phyloP scores from a whole-genome alignment of 2,329 filamentous ascomycete genomes.

The Aspergillus melleus region DNA sequence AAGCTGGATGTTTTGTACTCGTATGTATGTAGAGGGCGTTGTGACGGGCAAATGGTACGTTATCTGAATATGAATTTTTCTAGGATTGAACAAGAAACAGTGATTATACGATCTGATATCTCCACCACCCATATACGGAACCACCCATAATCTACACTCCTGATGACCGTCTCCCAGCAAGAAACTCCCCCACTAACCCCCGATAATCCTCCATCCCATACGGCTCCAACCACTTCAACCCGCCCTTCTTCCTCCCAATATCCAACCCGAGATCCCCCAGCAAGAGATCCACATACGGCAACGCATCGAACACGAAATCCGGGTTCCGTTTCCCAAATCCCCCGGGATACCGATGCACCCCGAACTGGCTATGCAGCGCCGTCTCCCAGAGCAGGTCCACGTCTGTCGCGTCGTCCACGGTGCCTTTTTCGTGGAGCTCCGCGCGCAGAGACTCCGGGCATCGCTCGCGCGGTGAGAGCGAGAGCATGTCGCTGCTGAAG shows the following conservation, averaged over 20 bases:
- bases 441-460: conserved; percentile 22
- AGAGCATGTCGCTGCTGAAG: conserved; percentile 53
- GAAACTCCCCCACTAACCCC: conserved; percentile 45
- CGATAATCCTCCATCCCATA: conserved; percentile 44
- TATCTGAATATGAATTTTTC: not conserved
- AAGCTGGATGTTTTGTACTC: conserved; percentile 10
- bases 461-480: conserved; percentile 26
- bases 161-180: conserved; percentile 6
- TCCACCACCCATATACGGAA: no score
- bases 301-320: conserved; percentile 73
- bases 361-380: conserved; percentile 66
- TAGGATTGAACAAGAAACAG: not conserved
- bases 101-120: no score
- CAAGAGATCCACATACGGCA: conserved; percentile 72
- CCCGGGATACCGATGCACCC: conserved; percentile 62
- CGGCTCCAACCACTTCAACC: conserved; percentile 34
- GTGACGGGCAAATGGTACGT: not conserved
- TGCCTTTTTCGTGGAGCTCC: not conserved
- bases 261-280: conserved; percentile 65
- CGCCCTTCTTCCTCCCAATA: conserved; percentile 37
- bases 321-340: conserved; percentile 58
- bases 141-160: no score
- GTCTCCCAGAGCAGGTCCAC: conserved; percentile 54
- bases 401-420: conserved; percentile 1
- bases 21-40: conserved; percentile 18